phyloP scores from a whole-genome alignment of 2,329 filamentous ascomycete species.

The Fusarium clavum region DNA sequence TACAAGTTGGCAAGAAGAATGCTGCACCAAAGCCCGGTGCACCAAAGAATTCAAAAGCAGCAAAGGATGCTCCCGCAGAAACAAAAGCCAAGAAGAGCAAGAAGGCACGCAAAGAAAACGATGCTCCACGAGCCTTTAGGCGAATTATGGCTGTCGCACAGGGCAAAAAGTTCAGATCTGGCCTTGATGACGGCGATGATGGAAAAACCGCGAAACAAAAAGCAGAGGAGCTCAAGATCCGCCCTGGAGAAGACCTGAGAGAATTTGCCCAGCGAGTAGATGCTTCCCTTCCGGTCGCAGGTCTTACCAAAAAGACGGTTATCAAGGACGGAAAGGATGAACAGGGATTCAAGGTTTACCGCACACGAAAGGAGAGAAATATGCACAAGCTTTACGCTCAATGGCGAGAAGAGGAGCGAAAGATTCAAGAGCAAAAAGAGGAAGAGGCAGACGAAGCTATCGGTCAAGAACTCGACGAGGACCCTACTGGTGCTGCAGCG shows the following conservation, averaged over 20 bases:
- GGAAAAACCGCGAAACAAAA: slow-evolving; percentile 42
- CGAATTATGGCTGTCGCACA: slow-evolving; percentile 82
- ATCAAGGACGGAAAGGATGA: slow-evolving; percentile 71
- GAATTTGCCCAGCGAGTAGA: slow-evolving; percentile 88
- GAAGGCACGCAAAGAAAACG: slow-evolving; percentile 69
- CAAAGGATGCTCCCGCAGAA: slow-evolving; percentile 45
- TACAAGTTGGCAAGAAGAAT: slow-evolving; percentile 58
- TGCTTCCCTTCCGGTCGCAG: slow-evolving; percentile 80
- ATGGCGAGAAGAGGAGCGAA: slow-evolving; percentile 75
- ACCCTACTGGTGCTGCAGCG: slow-evolving; percentile 61
- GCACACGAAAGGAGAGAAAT: slow-evolving; percentile 86
- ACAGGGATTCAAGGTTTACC: slow-evolving; percentile 72
- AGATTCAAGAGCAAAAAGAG: slow-evolving; percentile 71
- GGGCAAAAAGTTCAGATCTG: slow-evolving; percentile 69
- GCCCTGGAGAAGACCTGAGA: slow-evolving; percentile 83
- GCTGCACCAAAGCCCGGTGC: slow-evolving; percentile 42
- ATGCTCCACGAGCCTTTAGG: slow-evolving; percentile 89
- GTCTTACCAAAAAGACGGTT: slow-evolving; percentile 71
- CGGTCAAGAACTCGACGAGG: slow-evolving; percentile 70
- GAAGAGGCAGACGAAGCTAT: slow-evolving; percentile 74
- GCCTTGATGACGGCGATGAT: slow-evolving; percentile 76
- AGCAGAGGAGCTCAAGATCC: slow-evolving; percentile 71
- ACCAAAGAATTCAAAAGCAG: neutral
- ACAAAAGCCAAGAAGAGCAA: slow-evolving; percentile 55
- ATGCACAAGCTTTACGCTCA: slow-evolving; percentile 85